Evolutionary conservation across 2,329 filamentous ascomycete genomes (phyloP).

Genomic region (Chrysosporium queenslandicum): DNA sequence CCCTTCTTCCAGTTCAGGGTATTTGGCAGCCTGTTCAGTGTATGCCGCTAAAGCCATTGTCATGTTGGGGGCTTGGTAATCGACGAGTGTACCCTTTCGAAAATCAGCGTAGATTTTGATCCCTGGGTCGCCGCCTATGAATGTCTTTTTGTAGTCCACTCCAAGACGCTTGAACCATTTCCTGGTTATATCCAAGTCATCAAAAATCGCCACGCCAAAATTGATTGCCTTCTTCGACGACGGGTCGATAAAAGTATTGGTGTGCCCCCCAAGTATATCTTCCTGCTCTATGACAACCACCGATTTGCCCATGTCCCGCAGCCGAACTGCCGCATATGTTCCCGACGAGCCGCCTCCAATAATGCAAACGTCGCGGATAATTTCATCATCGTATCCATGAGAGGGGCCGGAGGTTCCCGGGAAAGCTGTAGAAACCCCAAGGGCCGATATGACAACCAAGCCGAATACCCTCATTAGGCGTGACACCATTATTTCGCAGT

Average conservation of each 20-base stretch:
- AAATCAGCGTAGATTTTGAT: constrained; percentile 19
- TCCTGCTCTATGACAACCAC: constrained; percentile 24
- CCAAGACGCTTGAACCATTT: constrained; percentile 23
- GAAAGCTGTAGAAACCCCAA: background rate
- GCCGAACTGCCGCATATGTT: constrained; percentile 24
- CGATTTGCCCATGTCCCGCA: constrained; percentile 21
- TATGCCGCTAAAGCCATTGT: constrained; percentile 12
- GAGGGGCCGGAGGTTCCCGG: background rate
- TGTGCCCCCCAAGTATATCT: constrained; percentile 23
- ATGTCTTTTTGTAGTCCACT: constrained; percentile 10
- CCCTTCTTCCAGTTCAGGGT: constrained; percentile 22
- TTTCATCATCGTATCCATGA: background rate
- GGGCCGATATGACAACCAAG: background rate
- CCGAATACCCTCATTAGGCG: background rate
- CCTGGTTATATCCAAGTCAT: constrained; percentile 17
- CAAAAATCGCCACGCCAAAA: constrained; percentile 23
- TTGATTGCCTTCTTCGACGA: constrained; percentile 15
- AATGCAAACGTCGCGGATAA: constrained; percentile 22
- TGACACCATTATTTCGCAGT: background rate
- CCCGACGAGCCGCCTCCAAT: constrained; percentile 26
- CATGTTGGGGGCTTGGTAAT: constrained; percentile 10
- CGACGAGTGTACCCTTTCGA: constrained; percentile 17
- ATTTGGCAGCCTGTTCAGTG: constrained; percentile 16
- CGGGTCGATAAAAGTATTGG: constrained; percentile 23
- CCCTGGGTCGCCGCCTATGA: background rate